These are phyloP conservation scores for Rachicladosporium sp. DNA, from an alignment of 2,329 filamentous ascomycete genomes.

Conservation along the genomic window DNA sequence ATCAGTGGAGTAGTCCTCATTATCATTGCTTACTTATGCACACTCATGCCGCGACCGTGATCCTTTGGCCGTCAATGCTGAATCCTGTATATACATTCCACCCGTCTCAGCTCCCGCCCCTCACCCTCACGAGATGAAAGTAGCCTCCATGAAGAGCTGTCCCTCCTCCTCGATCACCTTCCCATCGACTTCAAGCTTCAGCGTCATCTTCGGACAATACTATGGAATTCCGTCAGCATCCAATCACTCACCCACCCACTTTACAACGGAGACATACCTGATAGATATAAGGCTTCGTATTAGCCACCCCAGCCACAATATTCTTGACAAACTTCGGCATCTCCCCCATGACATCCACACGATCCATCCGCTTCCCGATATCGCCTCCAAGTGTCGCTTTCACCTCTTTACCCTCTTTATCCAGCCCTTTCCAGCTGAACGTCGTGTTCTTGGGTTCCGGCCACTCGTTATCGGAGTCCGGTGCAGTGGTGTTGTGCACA, in stretches of 20 bases:
- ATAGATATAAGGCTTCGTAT: slow-evolving; percentile 96
- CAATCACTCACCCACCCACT: neutral
- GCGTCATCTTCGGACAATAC: slow-evolving; percentile 59
- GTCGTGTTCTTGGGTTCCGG: slow-evolving; percentile 67
- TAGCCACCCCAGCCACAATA: slow-evolving; percentile 75
- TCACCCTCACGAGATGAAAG: slow-evolving; percentile 63
- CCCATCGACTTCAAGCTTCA: slow-evolving; percentile 79
- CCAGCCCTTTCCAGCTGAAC: slow-evolving; percentile 67
- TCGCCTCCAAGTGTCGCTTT: slow-evolving; percentile 56
- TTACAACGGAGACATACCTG: slow-evolving; percentile 47
- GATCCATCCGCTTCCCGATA: slow-evolving; percentile 60
- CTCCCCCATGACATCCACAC: slow-evolving; percentile 92
- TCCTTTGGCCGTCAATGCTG: no score
- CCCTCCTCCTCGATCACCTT: slow-evolving; percentile 69
- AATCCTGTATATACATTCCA: no score
- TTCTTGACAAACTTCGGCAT: slow-evolving; percentile 92
- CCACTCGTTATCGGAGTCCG: slow-evolving; percentile 74
- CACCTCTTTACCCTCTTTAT: slow-evolving; percentile 61
- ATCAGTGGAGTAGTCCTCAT: no score
- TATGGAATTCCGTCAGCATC: neutral
- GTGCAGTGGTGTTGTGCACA: slow-evolving; percentile 55
- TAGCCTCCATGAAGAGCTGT: slow-evolving; percentile 72
- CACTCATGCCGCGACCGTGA: no score
- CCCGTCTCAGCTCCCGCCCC: no score
- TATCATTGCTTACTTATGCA: no score